Base-by-base conservation (phyloP, 2,329 filamentous ascomycete species). In the Monilinia polystroma region DNA sequence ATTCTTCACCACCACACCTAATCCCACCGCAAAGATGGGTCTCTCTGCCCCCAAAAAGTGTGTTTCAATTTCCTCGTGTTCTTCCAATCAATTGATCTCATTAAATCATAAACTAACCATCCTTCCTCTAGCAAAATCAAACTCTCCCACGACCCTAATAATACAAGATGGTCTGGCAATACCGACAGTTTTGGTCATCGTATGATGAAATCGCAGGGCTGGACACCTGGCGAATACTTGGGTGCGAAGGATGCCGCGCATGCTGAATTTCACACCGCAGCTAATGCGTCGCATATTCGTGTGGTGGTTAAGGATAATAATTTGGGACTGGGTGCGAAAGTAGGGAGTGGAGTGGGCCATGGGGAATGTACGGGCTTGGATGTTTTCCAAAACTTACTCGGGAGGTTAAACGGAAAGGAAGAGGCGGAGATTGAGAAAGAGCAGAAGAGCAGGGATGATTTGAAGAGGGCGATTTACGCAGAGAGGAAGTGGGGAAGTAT, bases 61-160 rank as follows among this genome's bases (percentile, higher is more conserved):
- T 76, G 79, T 70, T 29, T 20, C 8, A 2, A 18, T 26, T 26
- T 63, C 14, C 35, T 29, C 8, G 70, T 5, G 63, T 80, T 77
- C 35, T 53, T 63, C 67, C 7, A 18, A 47, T 14, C 16, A n/a
- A 32, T 26, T 66, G 18, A n/a, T 26, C 8, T 26, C 10, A 47
- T 38, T 43, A 16, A n/a, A 45, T 14, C 1, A 52, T 4, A 63
- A 51, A 65, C 67, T 72, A 68, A 71, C 72, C 87, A 84, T 73
- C 82, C 80, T 73, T 83, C 83, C 23, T 58, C 6, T 12, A 77
- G 76, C 64, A 73, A 74, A 45, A 71, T 73, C 58, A 96, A 94
- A 80, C 88, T 98, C 76, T 90, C 90, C 72, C 85, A 90, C 77
- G 95, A 99, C 79, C 95, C 95, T 10, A 97, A 98, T 80, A 99